Conservation (phyloP, 768 basidiomycete genomes). For the Leccinum subgranulosum region DNA sequence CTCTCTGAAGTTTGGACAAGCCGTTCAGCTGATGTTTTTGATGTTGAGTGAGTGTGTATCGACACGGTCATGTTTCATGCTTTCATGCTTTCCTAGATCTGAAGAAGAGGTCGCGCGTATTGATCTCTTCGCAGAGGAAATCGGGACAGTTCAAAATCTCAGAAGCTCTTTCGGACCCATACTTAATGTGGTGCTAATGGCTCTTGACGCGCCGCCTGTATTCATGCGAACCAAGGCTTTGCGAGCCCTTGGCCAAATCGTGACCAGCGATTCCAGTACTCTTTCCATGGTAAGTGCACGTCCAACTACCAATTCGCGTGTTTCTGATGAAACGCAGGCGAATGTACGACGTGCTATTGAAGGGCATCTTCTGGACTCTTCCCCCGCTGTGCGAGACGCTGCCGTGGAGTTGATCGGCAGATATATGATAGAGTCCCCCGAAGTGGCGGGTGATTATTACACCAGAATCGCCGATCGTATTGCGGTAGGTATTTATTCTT, state of each 20-base stretch:
- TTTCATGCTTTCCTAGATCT: conserved; percentile 40
- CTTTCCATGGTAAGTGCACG: conserved; percentile 59
- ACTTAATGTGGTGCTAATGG: conserved; percentile 69
- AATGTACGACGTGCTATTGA: conserved; percentile 87
- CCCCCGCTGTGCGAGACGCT: conserved; percentile 93
- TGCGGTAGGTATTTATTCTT: conserved; percentile 53
- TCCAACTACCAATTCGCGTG: background rate
- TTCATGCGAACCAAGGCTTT: conserved; percentile 95
- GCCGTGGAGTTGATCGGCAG: conserved; percentile 98
- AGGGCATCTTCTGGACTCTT: conserved; percentile 84
- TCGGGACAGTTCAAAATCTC: conserved; percentile 73
- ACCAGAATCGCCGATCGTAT: conserved; percentile 85
- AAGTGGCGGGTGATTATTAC: conserved; percentile 89
- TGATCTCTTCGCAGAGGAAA: conserved; percentile 68
- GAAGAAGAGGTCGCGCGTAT: conserved; percentile 69
- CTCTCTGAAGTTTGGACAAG: conserved; percentile 75
- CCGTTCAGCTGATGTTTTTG: conserved; percentile 69
- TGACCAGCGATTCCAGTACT: conserved; percentile 84
- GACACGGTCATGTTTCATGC: background rate
- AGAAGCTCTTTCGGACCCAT: conserved; percentile 83
- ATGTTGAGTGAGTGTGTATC: conserved; percentile 58
- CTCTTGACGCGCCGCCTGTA: conserved; percentile 82
- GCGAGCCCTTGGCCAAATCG: conserved; percentile 82
- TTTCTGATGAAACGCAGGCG: conserved; percentile 38
- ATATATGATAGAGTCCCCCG: conserved; percentile 87